phyloP scores from a whole-genome alignment of 2,329 filamentous ascomycete species.

The Acrodontium crateriforme region DNA sequence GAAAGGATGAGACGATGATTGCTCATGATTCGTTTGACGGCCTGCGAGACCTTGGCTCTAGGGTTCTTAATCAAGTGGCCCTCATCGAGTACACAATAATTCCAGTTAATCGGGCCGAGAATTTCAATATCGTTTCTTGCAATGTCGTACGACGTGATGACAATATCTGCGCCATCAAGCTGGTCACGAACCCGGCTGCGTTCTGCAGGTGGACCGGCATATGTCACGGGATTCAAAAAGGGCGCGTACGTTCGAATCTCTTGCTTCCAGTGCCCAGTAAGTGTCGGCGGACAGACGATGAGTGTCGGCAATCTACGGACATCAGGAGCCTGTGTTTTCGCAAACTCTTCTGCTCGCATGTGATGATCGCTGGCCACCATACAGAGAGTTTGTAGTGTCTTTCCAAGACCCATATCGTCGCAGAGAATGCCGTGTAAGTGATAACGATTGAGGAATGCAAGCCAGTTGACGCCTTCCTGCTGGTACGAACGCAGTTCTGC shows the following conservation, averaged over 20 bases:
- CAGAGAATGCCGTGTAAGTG: conserved; percentile 96
- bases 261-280: conserved; percentile 97
- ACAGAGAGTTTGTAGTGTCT: conserved; percentile 92
- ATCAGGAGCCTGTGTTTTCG: conserved; percentile 66
- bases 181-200: conserved; percentile 55
- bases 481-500: conserved; percentile 93
- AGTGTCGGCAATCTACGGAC: conserved; percentile 71
- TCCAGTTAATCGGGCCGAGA: conserved; percentile 75
- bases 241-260: conserved; percentile 93
- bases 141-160: conserved; percentile 96
- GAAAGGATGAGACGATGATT: conserved; percentile 95
- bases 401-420: conserved; percentile 97
- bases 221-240: conserved; percentile 78
- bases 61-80: conserved; percentile 98
- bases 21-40: conserved; percentile 76
- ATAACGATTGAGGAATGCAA: conserved; percentile 94
- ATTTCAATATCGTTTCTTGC: conserved; percentile 90
- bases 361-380: conserved; percentile 98
- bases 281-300: conserved; percentile 88
- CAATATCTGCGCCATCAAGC: conserved; percentile 71
- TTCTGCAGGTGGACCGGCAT: conserved; percentile 78
- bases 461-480: conserved; percentile 97
- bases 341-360: conserved; percentile 77
- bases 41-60: conserved; percentile 86
- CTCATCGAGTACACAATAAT: conserved; percentile 94